phyloP scores from a whole-genome alignment of 2,329 filamentous ascomycete genomes.

The Lachnellula suecica region DNA sequence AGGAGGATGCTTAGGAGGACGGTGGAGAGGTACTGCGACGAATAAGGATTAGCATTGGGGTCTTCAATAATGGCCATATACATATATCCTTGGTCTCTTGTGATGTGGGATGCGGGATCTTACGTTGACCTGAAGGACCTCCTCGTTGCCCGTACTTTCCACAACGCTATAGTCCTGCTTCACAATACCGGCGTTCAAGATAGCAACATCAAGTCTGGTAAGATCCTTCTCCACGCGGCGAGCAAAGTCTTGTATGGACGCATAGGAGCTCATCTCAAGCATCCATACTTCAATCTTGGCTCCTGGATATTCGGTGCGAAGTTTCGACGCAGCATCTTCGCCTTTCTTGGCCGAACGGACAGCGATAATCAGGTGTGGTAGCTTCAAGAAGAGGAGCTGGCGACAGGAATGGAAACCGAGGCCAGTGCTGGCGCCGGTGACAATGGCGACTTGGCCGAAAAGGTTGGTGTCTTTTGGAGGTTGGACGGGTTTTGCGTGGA shows the following conservation, averaged over 20 bases:
- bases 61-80: too few species aligned
- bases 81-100: too few species aligned
- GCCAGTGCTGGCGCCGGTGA: slow-evolving; percentile 48
- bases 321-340: slow-evolving; percentile 36
- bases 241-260: slow-evolving; percentile 44
- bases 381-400: slow-evolving; percentile 38
- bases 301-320: slow-evolving; percentile 31
- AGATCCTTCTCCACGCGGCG: slow-evolving; percentile 33
- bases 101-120: too few species aligned
- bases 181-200: slow-evolving; percentile 44
- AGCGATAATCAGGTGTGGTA: slow-evolving; percentile 45
- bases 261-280: slow-evolving; percentile 47
- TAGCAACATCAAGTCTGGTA: slow-evolving; percentile 40
- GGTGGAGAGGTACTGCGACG: slow-evolving; percentile 26
- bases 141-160: slow-evolving; percentile 38
- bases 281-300: slow-evolving; percentile 47
- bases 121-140: slow-evolving; percentile 39
- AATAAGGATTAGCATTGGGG: too few species aligned
- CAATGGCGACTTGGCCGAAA: slow-evolving; percentile 40
- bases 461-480: slow-evolving; percentile 19
- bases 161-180: slow-evolving; percentile 6
- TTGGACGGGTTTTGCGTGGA: not conserved
- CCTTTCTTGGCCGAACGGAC: slow-evolving; percentile 45
- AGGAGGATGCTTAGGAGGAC: slow-evolving; percentile 25
- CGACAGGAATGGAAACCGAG: slow-evolving; percentile 43